phyloP scores from a whole-genome alignment of 2,329 filamentous ascomycete genomes.

The Microdochium trichocladiopsis region DNA sequence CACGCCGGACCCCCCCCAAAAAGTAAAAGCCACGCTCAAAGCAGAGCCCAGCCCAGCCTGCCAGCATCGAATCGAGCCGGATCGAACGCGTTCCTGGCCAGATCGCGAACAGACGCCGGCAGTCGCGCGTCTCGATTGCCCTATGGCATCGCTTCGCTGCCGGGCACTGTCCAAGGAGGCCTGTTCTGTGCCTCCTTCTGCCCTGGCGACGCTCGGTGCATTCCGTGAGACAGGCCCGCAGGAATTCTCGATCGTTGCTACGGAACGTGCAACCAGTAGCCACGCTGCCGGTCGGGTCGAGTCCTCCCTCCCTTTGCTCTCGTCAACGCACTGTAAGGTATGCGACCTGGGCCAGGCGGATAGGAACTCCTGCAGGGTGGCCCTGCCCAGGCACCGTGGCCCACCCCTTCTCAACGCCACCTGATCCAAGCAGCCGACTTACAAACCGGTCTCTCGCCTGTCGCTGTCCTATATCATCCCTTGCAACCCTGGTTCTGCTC shows the following conservation, averaged over 20 bases:
- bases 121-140: background rate
- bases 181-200: no score
- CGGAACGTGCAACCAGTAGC: background rate
- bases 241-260: background rate
- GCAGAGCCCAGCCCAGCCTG: background rate
- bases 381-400: background rate
- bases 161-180: no score
- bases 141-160: background rate
- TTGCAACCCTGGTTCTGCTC: background rate
- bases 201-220: no score
- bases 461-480: background rate
- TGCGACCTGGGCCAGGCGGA: background rate
- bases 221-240: background rate
- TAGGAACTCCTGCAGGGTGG: background rate
- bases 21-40: background rate
- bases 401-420: background rate
- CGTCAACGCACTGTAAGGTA: background rate
- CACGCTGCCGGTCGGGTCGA: background rate
- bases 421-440: background rate
- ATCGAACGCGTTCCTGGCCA: background rate
- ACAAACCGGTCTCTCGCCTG: background rate
- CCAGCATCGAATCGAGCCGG: background rate
- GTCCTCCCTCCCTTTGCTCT: background rate
- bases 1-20: background rate
- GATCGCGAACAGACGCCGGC: no score